Evolutionary conservation across 164 flowering plant species (phyloP), one percentile per base, ranked within the genome.

Genomic region (Kingdonia uniflora): DNA sequence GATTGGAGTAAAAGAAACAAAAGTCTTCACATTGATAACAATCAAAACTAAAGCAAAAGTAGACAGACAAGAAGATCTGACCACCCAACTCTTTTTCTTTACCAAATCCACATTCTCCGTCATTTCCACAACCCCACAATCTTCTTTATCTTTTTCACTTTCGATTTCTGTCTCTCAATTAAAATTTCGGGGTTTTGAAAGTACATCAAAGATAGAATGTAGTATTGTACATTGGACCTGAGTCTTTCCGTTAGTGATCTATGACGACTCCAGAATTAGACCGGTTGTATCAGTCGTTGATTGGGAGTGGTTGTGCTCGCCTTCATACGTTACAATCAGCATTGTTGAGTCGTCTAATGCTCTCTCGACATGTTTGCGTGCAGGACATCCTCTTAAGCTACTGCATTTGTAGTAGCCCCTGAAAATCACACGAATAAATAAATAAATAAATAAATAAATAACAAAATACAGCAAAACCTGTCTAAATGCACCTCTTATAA

Each of bases 361-460:
- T 58, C 95, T 71, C 66, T 90, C 97, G 19, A 90, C 97, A 52
- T 90, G 97, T 51, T 90, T 90, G 4, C 95, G 57, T 2, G 97
- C 97, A 25, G 97, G 95, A 49, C 97, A 90, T 0, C 97, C 97
- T 49, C 95, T 68, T 25, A 90, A 75, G 57, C 88, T 84, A 42
- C 95, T 87, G 71, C 97, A 90, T 76, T 90, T 90, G 78, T 90
- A 90, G 55, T 90, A 90, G 0, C 95, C 95, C 70, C 97, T 87
- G 85, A 47, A 24, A 20, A 5, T 33, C 23, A 0, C 42, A 26
- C 22, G 0, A 23, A 10, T 35, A 40, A 39, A 5, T 22, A 26
- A 42, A n/a, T 43, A 20, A 19, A 49, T 13, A 15, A 19, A 19
- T n/a, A n/a, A n/a, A n/a, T n/a, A n/a, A n/a, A n/a, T n/a, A n/a